phyloP scores from a whole-genome alignment of 495 filamentous ascomycete species.

The Staphylotrichum longicolle region DNA sequence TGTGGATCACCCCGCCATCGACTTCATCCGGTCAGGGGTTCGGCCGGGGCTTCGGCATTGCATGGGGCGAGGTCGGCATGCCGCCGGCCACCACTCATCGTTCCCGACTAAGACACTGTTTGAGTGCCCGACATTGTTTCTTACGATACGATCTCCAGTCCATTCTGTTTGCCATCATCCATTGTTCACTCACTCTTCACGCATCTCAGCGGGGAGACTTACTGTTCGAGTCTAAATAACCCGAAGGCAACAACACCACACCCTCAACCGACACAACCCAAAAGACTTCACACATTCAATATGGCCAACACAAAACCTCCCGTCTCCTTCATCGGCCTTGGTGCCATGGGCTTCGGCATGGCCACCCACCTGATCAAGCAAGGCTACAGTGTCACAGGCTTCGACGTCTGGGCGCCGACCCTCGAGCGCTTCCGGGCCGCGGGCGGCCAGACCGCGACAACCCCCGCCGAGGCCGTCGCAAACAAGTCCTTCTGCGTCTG shows the following conservation, averaged over 20 bases:
- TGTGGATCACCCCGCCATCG: conserved; percentile 5
- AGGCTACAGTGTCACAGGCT: conserved; percentile 68
- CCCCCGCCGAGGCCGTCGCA: conserved; percentile 61
- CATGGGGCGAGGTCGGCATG: neutral
- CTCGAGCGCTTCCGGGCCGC: conserved; percentile 66
- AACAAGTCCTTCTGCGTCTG: conserved; percentile 62
- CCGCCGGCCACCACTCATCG: too few relatives aligned
- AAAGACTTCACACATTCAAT: neutral
- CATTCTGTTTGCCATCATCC: neutral
- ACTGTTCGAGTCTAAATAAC: too few relatives aligned
- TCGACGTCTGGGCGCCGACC: conserved; percentile 71
- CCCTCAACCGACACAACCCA: neutral
- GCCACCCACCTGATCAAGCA: conserved; percentile 71
- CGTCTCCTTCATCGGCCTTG: conserved; percentile 77
- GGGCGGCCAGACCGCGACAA: conserved; percentile 60
- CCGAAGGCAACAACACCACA: neutral
- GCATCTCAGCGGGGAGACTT: too few relatives aligned
- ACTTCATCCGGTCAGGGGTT: conserved; percentile 25
- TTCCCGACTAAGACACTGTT: too few relatives aligned
- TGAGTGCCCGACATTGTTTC: too few relatives aligned
- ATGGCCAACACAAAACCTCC: conserved; percentile 48
- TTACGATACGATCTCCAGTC: too few relatives aligned
- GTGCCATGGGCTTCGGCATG: conserved; percentile 89
- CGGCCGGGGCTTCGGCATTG: conserved; percentile 15
- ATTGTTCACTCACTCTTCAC: too few relatives aligned